Evolutionary conservation across 331 rosid genomes (phyloP), one percentile per base, ranked within the genome.

Genomic region (Saraca asoca): DNA sequence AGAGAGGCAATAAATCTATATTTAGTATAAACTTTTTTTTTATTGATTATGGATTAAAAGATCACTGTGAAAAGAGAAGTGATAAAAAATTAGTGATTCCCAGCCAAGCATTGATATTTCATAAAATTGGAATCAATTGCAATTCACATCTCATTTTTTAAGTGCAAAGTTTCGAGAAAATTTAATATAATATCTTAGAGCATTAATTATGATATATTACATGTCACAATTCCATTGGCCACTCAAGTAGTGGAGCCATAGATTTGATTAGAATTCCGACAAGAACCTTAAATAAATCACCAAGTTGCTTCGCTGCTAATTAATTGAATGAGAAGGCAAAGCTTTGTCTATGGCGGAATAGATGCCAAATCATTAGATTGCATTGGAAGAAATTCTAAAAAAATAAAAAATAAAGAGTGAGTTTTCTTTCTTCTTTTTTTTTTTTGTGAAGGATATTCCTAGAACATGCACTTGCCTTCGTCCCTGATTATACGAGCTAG

Each of bases 281-380:
- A 69, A 2, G 34, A 45, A 35, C 19, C 56, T 55, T 7, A 24
- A 31, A 67, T 41, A 29, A 24, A 57, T 31, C 44, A 44, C 55
- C 4, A 12, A 17, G 35, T 11, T 13, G 66, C 54, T 54, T 24
- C 44, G 5, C 16, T 34, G 29, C 8, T 58, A 35, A 58, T 69
- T 45, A 13, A 45, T 49, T 48, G 31, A 51, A 48, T 5, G 5
- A 19, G 58, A 56, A 17, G 18, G 8, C 37, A 37, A 17, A 50
- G 48, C 59, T 65, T 37, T 29, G 59, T 65, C 50, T 29, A 37
- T 37, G 71, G 71, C 51, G 51, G 49, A 66, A 51, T 51, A 15
- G 19, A 51, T 51, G 71, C 39, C 51, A 51, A 12, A 18, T 65
- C 60, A 37, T 45, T 35, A 34, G 58, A 58, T 48, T 49, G 52